phyloP scores from a whole-genome alignment of 169 alveolate species.

The Plasmodium cynomolgi region DNA sequence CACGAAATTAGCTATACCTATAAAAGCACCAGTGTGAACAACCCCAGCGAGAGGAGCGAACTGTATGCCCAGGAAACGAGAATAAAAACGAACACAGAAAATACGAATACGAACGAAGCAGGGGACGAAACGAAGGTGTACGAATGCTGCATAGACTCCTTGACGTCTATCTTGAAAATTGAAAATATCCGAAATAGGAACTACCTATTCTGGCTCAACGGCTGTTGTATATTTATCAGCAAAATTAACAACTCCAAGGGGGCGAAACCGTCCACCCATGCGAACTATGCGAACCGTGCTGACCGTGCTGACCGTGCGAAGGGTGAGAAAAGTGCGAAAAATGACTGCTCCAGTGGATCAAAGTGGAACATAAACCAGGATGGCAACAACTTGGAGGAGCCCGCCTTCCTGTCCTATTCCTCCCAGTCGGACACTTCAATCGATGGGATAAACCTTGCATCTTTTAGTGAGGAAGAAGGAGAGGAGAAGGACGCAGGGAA shows the following conservation, averaged over 20 bases:
- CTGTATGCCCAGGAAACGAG: not conserved
- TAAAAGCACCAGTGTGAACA: constrained; percentile 8
- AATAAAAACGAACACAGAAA: not conserved
- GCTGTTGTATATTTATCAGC: constrained; percentile 59
- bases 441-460: constrained; percentile 9
- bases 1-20: constrained; percentile 68
- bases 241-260: constrained; percentile 57
- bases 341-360: not conserved
- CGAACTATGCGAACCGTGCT: not conserved
- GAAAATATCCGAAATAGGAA: constrained; percentile 66
- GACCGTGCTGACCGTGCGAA: too few species aligned
- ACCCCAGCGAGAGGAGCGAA: constrained; percentile 25
- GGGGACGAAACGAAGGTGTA: constrained; percentile 58
- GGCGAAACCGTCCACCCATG: not conserved
- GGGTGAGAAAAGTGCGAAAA: not conserved
- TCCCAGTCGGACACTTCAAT: constrained; percentile 8
- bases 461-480: not conserved
- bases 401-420: constrained; percentile 6
- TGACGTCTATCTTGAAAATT: constrained; percentile 52
- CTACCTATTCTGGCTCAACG: constrained; percentile 73
- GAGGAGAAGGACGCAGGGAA: not conserved
- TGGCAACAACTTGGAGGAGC: not conserved
- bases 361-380: constrained; percentile 4
- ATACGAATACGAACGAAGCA: not conserved
- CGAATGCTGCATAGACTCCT: constrained; percentile 65